Conservation (phyloP, 345 rosid genomes). For the Corchorus olitorius region DNA sequence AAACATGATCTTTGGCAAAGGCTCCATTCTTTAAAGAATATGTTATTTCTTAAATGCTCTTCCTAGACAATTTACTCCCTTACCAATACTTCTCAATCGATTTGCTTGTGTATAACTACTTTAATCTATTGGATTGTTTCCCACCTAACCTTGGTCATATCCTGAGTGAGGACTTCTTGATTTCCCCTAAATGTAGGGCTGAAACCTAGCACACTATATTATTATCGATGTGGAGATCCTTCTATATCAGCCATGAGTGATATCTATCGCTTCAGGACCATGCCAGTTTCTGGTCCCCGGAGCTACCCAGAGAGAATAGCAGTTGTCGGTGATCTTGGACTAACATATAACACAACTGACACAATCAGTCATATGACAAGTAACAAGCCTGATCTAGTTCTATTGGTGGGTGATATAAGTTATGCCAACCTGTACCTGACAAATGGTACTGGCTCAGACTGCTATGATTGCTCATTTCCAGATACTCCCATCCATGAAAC, state of each 20-base stretch:
- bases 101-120: neutral
- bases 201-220: slow-evolving; percentile 57
- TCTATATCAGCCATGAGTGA: slow-evolving; percentile 58
- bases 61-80: neutral
- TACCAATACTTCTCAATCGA: neutral
- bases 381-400: slow-evolving; percentile 80
- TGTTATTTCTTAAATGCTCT: neutral
- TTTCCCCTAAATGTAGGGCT: slow-evolving; percentile 44
- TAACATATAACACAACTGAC: slow-evolving; percentile 75
- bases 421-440: slow-evolving; percentile 79
- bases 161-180: neutral
- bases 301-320: slow-evolving; percentile 71
- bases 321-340: slow-evolving; percentile 85
- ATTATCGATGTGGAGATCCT: slow-evolving; percentile 92
- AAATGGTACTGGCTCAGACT: slow-evolving; percentile 63
- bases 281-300: slow-evolving; percentile 61
- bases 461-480: slow-evolving; percentile 52
- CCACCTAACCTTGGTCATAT: neutral
- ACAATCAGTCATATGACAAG: slow-evolving; percentile 53
- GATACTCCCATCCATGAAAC: slow-evolving; percentile 54
- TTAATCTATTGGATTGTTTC: neutral
- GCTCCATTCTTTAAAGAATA: neutral
- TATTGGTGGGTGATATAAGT: slow-evolving; percentile 74
- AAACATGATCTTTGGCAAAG: neutral
- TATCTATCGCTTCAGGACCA: slow-evolving; percentile 58